phyloP scores from a whole-genome alignment of 2,329 filamentous ascomycete genomes.

The Truncatella angustata region DNA sequence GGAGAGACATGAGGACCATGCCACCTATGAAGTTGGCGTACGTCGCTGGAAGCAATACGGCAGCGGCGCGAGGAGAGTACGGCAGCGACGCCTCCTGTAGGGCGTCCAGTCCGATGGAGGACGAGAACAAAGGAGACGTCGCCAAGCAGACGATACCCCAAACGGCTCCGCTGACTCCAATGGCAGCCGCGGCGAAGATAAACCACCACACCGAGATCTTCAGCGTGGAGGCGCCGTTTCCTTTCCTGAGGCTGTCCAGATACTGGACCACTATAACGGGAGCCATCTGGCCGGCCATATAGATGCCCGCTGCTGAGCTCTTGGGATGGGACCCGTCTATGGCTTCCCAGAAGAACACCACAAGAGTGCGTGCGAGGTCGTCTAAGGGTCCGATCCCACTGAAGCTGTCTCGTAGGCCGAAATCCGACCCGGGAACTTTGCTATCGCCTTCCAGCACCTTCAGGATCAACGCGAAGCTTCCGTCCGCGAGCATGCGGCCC shows the following conservation, averaged over 20 bases:
- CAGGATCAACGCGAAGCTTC: neutral
- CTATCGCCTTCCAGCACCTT: neutral
- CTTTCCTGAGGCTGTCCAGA: constrained; percentile 3
- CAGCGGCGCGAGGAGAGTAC: too few species aligned
- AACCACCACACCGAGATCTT: constrained; percentile 1
- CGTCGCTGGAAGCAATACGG: too few species aligned
- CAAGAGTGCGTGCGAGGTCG: constrained; percentile 10
- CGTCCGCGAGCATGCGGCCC: neutral
- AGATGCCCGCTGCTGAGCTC: constrained; percentile 10
- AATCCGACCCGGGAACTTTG: neutral
- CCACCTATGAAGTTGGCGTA: neutral
- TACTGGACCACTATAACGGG: constrained; percentile 9
- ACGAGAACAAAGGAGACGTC: constrained; percentile 2
- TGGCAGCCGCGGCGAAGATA: neutral
- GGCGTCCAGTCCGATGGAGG: neutral
- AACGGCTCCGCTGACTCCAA: neutral
- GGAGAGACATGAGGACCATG: constrained; percentile 7
- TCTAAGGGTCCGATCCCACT: constrained; percentile 11
- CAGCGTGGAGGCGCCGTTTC: constrained; percentile 1
- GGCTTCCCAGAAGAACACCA: constrained; percentile 13
- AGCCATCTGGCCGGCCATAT: constrained; percentile 10
- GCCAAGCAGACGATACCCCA: neutral
- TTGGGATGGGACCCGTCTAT: constrained; percentile 11
- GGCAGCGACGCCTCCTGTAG: neutral
- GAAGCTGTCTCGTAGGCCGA: constrained; percentile 3